Evolutionary conservation across 257 asterid genomes (phyloP).

Genomic region (Sherardia arvensis): DNA sequence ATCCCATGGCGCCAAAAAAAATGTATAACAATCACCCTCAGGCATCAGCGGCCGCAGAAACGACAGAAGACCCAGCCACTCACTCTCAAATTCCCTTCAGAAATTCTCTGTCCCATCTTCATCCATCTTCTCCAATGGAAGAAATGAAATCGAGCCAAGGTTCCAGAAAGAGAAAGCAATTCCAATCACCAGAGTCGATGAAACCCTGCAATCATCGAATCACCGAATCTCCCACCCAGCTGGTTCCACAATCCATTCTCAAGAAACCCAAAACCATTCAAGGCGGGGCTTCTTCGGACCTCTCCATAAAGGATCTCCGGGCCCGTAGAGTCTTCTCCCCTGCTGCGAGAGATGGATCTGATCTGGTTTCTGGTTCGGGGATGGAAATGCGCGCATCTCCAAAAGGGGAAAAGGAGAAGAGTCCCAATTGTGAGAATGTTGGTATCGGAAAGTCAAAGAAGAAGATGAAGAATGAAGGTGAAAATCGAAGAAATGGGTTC

Average conservation of each 20-base stretch:
- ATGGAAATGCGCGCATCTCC: slow-evolving; percentile 5
- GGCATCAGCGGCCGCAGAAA: too few species aligned
- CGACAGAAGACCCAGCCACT: neutral
- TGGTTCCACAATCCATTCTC: slow-evolving; percentile 1
- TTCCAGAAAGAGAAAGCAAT: slow-evolving; percentile 20
- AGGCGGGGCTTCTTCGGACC: slow-evolving; percentile 13
- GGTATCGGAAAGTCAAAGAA: neutral
- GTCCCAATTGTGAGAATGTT: neutral
- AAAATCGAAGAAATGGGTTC: neutral
- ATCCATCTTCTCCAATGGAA: slow-evolving; percentile 19
- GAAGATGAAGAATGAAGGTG: neutral
- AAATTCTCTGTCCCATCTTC: neutral
- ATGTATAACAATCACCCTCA: too few species aligned
- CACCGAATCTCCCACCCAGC: neutral
- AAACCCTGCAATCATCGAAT: slow-evolving; percentile 15
- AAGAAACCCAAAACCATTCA: slow-evolving; percentile 7
- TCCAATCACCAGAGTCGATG: neutral
- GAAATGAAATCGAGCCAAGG: slow-evolving; percentile 10
- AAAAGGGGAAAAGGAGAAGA: neutral
- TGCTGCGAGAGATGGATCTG: slow-evolving; percentile 7
- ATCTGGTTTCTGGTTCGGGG: slow-evolving; percentile 9
- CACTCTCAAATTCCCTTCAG: neutral
- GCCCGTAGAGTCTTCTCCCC: slow-evolving; percentile 22
- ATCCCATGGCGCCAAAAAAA: neutral
- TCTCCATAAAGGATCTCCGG: slow-evolving; percentile 39